phyloP scores from a whole-genome alignment of 768 basidiomycete species.

The Chalciporus chontae region DNA sequence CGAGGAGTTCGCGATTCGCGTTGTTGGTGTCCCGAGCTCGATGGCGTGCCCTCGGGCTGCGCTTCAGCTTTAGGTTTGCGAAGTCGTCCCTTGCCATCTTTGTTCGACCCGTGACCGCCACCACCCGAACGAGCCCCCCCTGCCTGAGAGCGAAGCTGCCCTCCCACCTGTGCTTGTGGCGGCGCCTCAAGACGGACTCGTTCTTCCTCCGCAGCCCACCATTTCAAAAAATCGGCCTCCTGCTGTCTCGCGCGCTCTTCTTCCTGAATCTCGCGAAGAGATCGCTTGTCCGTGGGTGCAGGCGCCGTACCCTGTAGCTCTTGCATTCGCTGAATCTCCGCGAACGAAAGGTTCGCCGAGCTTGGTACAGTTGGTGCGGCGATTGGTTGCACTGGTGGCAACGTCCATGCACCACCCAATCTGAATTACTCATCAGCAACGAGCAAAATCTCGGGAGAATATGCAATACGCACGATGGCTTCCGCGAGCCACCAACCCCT shows the following conservation, averaged over 20 bases:
- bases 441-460: background rate
- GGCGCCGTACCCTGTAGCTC: constrained; percentile 44
- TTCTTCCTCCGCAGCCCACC: constrained; percentile 87
- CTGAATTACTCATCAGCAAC: constrained; percentile 5
- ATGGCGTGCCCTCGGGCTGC: background rate
- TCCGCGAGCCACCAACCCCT: constrained; percentile 30
- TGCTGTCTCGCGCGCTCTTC: constrained; percentile 67
- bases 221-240: constrained; percentile 80
- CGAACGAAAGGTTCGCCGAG: constrained; percentile 53
- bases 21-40: background rate
- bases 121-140: background rate
- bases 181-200: constrained; percentile 52
- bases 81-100: background rate
- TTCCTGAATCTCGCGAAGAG: constrained; percentile 79
- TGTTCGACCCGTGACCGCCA: constrained; percentile 1
- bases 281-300: constrained; percentile 50
- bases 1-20: constrained; percentile 1
- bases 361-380: constrained; percentile 27
- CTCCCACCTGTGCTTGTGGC: background rate
- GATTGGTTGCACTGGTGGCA: constrained; percentile 49
- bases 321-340: constrained; percentile 83
- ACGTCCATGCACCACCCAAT: constrained; percentile 58
- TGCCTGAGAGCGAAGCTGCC: background rate
- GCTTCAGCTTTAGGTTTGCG: constrained; percentile 9
- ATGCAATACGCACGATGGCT: constrained; percentile 44